Evolutionary conservation across 176 grass and related monocot species (phyloP), one percentile per base, ranked within the genome.

Genomic region (Hordeum marinum): DNA sequence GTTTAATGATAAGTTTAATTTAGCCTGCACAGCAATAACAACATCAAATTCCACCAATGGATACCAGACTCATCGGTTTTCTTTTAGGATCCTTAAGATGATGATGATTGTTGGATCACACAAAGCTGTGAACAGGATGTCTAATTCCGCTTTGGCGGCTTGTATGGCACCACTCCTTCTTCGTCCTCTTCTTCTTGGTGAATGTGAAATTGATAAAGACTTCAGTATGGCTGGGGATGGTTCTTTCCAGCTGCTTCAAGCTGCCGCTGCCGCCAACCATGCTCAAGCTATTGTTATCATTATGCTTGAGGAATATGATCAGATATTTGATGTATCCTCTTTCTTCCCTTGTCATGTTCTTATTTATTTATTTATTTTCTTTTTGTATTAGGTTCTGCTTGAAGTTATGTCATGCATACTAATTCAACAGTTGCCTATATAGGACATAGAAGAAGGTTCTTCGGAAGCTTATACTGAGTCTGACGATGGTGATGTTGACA

Each of bases 101-200:
- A 99, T 99, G 96, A 90, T 87, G 73, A 80, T 83, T 54, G 93
- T 99, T 60, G 93, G 75, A 63, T 80, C 77, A 46, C 84, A 99
- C 79, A 99, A 92, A 93, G 68, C 88, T 50, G 91, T 92, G 81
- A 99, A 99, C 87, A 89, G 93, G 79, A 99, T 99, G 96, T 90
- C 93, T 82, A 83, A 89, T 76, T 90, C 94, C 61, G 96, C 96
- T 83, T 79, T 99, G 84, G 96, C 96, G 34, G 96, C 96, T 92
- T 99, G 96, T 75, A 99, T 99, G 96, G 93, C 96, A 32, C 96
- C 96, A 70, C 94, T 99, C 58, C 96, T 99, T 54, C 93, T 99
- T 52, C 91, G 96, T 54, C 93, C 96, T 54, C 89, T 99, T 61
- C 90, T 99, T 89, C 89, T 87, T 58, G 96, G 96, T 70, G 93